Percentiles rank a stretch among this genome's conserved stretches.
phyloP scores from a whole-genome alignment of 2,329 filamentous ascomycete genomes.

The Fusarium sambucinum region DNA sequence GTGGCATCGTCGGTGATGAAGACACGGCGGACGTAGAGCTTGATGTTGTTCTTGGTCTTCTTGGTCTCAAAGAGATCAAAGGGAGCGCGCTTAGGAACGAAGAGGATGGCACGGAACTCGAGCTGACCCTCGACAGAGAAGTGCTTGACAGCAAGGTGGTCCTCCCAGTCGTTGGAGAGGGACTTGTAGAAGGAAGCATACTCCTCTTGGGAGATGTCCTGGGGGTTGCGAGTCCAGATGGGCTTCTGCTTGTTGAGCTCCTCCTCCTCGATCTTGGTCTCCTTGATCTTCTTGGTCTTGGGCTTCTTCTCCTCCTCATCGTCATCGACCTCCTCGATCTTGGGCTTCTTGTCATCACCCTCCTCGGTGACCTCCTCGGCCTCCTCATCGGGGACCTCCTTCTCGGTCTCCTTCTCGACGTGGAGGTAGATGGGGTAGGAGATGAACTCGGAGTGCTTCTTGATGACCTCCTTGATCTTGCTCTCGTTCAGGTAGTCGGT shows the following conservation, averaged over 20 bases:
- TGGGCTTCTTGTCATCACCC: constrained; percentile 92
- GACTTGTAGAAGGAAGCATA: constrained; percentile 99
- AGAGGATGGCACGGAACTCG: constrained; percentile 99
- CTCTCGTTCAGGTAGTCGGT: constrained; percentile 97
- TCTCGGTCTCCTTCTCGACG: constrained; percentile 99
- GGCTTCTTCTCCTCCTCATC: constrained; percentile 91
- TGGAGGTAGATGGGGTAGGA: constrained; percentile 99
- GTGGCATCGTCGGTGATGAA: constrained; percentile 99
- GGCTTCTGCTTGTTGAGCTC: constrained; percentile 99
- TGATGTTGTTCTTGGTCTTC: constrained; percentile 99
- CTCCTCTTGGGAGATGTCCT: constrained; percentile 95
- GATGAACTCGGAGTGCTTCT: constrained; percentile 99
- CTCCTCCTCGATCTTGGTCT: constrained; percentile 98
- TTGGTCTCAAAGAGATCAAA: constrained; percentile 99
- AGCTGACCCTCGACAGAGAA: constrained; percentile 99
- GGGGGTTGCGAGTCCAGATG: constrained; percentile 98
- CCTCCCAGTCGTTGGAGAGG: constrained; percentile 99
- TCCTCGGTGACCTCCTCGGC: constrained; percentile 72
- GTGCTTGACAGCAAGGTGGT: constrained; percentile 99
- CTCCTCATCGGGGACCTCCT: constrained; percentile 96
- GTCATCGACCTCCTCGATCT: constrained; percentile 92
- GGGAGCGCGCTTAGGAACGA: constrained; percentile 98
- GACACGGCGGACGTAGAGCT: constrained; percentile 99
- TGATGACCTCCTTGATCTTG: constrained; percentile 99
- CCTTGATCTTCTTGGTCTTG: constrained; percentile 99